phyloP scores from a whole-genome alignment of 1,284 basidiomycete genomes.

The Microbotryum lychnidis-dioicae region DNA sequence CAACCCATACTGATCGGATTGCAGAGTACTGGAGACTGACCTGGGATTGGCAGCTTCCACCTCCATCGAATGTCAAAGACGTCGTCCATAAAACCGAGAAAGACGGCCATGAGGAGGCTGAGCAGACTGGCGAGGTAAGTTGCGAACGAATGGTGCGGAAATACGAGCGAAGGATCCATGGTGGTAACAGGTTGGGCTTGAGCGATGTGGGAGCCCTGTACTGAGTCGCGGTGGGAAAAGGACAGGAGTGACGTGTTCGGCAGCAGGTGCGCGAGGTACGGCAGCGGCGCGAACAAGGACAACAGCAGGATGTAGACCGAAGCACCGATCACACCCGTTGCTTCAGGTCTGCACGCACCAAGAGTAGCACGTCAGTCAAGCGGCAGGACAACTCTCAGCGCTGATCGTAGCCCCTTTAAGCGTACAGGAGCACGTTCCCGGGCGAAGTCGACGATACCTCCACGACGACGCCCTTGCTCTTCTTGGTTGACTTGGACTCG shows the following conservation, averaged over 20 bases:
- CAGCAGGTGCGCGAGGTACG: slow-evolving; percentile 33
- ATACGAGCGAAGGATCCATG: slow-evolving; percentile 15
- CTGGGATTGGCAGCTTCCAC: slow-evolving; percentile 91
- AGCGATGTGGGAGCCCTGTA: slow-evolving; percentile 30
- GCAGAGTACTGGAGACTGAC: slow-evolving; percentile 9
- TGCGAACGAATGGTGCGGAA: slow-evolving; percentile 51
- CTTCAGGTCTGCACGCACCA: slow-evolving; percentile 65
- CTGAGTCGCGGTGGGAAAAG: slow-evolving; percentile 60
- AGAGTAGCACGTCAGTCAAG: not conserved
- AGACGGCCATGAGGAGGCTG: slow-evolving; percentile 79
- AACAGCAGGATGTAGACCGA: slow-evolving; percentile 67
- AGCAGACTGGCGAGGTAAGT: slow-evolving; percentile 88
- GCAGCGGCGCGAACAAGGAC: slow-evolving; percentile 35
- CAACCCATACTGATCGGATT: too few relatives aligned
- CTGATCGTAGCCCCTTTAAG: not conserved
- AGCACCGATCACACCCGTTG: slow-evolving; percentile 81
- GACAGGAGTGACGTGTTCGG: slow-evolving; percentile 73
- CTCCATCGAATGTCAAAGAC: slow-evolving; percentile 98
- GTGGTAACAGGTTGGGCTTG: slow-evolving; percentile 8
- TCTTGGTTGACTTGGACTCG: slow-evolving; percentile 1
- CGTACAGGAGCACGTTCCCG: not conserved
- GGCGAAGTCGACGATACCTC: not conserved
- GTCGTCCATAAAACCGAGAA: slow-evolving; percentile 94
- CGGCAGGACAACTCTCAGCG: not conserved
- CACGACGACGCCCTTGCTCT: slow-evolving; percentile 7